Percentiles rank a stretch among this genome's conserved stretches.
Evolutionary conservation across 2,329 filamentous ascomycete genomes (phyloP).

Genomic region (Paraphaeosphaeria sporulosa): DNA sequence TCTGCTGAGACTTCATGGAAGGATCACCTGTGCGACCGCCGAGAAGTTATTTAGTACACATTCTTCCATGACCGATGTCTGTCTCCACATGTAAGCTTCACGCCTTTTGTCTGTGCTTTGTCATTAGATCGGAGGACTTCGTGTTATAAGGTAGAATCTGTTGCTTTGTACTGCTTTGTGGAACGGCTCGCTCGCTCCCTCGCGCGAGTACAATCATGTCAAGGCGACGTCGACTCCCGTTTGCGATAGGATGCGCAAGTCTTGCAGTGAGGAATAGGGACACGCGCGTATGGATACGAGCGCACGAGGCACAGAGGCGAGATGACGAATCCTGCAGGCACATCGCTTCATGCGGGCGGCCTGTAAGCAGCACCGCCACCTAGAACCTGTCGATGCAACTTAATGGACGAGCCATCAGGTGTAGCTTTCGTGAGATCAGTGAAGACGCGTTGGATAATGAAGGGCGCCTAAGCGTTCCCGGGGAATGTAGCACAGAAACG

Average conservation of each 20-base stretch:
- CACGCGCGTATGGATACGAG: conserved; percentile 8
- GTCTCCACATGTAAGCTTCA: background rate
- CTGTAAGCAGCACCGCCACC: background rate
- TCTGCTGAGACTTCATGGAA: background rate
- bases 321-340: background rate
- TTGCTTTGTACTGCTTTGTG: too few relatives aligned
- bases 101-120: background rate
- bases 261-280: conserved; percentile 13
- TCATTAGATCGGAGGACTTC: too few relatives aligned
- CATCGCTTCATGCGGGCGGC: background rate
- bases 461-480: background rate
- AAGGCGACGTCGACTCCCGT: background rate
- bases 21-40: background rate
- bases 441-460: background rate
- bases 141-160: too few relatives aligned
- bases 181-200: background rate
- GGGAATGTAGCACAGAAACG: background rate
- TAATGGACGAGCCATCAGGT: background rate
- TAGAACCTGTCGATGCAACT: background rate
- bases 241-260: conserved; percentile 4
- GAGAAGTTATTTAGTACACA: background rate
- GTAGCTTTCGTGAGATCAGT: background rate
- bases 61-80: background rate
- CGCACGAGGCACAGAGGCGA: background rate
- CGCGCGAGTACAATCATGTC: background rate